phyloP scores from a whole-genome alignment of 441 rosid species.

The Populus hybrid region DNA sequence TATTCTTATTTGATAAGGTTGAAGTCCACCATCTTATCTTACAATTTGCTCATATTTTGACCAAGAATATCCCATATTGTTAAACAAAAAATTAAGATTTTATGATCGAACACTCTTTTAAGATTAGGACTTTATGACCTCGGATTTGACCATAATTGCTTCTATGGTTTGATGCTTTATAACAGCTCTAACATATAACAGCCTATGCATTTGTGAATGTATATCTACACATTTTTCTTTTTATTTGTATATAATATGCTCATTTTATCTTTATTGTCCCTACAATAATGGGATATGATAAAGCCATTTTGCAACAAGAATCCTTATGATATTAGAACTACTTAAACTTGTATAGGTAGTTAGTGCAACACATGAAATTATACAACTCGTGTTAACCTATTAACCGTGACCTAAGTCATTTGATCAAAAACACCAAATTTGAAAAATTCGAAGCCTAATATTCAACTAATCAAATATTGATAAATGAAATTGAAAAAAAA shows the following conservation, averaged over 20 bases:
- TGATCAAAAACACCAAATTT: too few species aligned
- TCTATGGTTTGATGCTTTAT: slow-evolving; percentile 52
- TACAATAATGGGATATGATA: neutral
- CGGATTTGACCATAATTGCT: slow-evolving; percentile 64
- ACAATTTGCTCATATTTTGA: slow-evolving; percentile 19
- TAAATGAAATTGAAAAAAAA: too few species aligned
- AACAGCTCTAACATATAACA: slow-evolving; percentile 14
- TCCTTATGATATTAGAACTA: neutral
- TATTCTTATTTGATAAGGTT: neutral
- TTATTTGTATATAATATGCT: neutral
- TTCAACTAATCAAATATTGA: too few species aligned
- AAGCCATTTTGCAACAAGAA: neutral
- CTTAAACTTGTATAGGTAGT: too few species aligned
- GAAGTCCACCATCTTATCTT: neutral
- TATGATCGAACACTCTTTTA: slow-evolving; percentile 41
- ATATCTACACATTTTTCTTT: neutral
- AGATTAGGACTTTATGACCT: slow-evolving; percentile 55
- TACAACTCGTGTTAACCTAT: too few species aligned
- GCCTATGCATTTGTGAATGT: neutral
- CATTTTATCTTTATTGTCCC: neutral
- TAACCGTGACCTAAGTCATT: too few species aligned
- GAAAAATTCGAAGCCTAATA: too few species aligned
- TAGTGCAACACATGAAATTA: too few species aligned
- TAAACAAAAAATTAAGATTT: slow-evolving; percentile 36
- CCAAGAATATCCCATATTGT: slow-evolving; percentile 42